Conservation (phyloP, 768 basidiomycete genomes). For the Amanita polypyramis region DNA sequence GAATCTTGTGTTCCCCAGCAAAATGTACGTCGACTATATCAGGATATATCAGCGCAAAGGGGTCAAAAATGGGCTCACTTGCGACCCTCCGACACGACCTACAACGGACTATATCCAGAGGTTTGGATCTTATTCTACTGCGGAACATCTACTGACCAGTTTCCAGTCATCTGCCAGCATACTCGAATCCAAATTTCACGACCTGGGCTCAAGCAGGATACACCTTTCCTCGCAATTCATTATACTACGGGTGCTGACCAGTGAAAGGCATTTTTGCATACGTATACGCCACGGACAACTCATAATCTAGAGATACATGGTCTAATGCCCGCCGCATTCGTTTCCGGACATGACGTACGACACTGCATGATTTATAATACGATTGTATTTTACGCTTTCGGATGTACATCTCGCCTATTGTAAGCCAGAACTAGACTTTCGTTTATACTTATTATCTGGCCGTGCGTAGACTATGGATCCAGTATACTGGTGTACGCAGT, state of each 20-base stretch:
- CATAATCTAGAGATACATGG: slow-evolving; percentile 1
- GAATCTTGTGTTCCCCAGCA: slow-evolving; percentile 65
- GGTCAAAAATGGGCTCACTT: slow-evolving; percentile 58
- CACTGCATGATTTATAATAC: slow-evolving; percentile 7
- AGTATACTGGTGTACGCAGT: neutral
- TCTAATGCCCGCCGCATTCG: neutral
- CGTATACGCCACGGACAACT: neutral
- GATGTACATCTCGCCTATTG: neutral
- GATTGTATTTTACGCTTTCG: slow-evolving; percentile 3
- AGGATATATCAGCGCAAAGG: slow-evolving; percentile 79
- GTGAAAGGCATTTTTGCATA: neutral
- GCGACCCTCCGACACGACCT: slow-evolving; percentile 69
- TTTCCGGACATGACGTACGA: neutral
- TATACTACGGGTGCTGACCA: slow-evolving; percentile 31
- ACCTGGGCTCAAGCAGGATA: slow-evolving; percentile 76
- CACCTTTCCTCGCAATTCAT: slow-evolving; percentile 59
- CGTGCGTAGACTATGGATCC: no score
- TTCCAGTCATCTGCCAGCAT: slow-evolving; percentile 38
- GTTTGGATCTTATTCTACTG: slow-evolving; percentile 18
- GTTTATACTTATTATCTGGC: neutral
- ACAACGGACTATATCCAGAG: slow-evolving; percentile 70
- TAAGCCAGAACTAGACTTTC: slow-evolving; percentile 2
- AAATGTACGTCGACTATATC: slow-evolving; percentile 85
- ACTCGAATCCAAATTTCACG: slow-evolving; percentile 75
- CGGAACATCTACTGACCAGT: neutral